Percentiles rank a stretch among this genome's conserved stretches.
These are phyloP conservation scores for Penicillium steckii DNA, from an alignment of 495 filamentous ascomycete species.

Conservation along the genomic window DNA sequence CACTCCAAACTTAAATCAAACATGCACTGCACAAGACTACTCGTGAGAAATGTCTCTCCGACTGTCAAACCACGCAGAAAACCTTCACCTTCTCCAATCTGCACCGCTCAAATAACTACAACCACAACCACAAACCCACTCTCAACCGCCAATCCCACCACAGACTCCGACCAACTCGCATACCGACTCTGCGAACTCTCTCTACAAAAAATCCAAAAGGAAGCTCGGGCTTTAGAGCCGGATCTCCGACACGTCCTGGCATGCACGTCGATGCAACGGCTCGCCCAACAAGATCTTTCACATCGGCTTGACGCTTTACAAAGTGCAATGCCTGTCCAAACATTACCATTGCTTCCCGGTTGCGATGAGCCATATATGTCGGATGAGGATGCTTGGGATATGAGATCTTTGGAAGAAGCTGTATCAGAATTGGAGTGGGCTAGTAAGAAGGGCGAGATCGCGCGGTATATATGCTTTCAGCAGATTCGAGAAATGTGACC, in stretches of 20 bases:
- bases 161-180: constrained; percentile 23
- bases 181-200: constrained; percentile 26
- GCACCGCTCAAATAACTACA: constrained; percentile 10
- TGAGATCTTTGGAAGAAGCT: constrained; percentile 18
- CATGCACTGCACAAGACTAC: neutral
- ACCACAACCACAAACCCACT: neutral
- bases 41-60: constrained; percentile 16
- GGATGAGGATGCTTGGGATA: constrained; percentile 22
- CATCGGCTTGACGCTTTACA: constrained; percentile 18
- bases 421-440: constrained; percentile 19
- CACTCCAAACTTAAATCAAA: neutral
- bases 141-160: constrained; percentile 14
- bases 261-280: constrained; percentile 22
- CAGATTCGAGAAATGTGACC: constrained; percentile 24
- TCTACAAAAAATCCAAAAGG: constrained; percentile 26
- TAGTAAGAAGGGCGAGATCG: constrained; percentile 18
- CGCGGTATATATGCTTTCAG: constrained; percentile 22
- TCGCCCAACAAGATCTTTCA: constrained; percentile 20
- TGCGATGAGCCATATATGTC: constrained; percentile 7
- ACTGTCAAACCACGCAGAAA: constrained; percentile 3
- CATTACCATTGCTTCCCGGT: constrained; percentile 13
- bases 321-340: neutral
- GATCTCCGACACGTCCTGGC: constrained; percentile 24
- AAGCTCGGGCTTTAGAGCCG: constrained; percentile 21
- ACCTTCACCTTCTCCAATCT: constrained; percentile 6